Evolutionary conservation across 2,329 filamentous ascomycete genomes (phyloP), one percentile per base, ranked within the genome.

Genomic region (Phaeosphaeria sp.): DNA sequence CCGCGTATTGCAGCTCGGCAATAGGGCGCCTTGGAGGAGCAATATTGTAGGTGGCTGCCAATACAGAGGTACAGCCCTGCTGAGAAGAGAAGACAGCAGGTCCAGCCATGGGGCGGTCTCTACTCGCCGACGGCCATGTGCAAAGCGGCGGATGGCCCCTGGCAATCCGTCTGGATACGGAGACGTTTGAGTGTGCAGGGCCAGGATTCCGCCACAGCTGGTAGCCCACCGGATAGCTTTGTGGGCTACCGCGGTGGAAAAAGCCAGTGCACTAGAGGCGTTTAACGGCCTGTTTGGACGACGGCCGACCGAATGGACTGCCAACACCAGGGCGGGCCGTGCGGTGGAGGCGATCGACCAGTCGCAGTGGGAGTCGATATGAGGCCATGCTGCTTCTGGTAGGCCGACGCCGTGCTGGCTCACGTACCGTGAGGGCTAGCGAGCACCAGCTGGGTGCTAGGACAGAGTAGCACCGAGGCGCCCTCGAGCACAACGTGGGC

Each of bases 131-230:
- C 51, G 57, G 66, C 61, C 63, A 48, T 51, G 40, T 52, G 44
- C 47, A 50, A 52, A 49, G 46, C 46, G 43, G 46, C 50, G 56
- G 13, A 49, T 9, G 30, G 53, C 57, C 64, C 65, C 63, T 58
- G 69, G 55, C 58, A 33, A 27, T 53, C 58, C 54, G 57, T 59
- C 57, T 67, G 67, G 62, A 56, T 56, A 62, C 59, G 55, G 65
- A 71, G 67, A 70, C 71, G 67, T 74, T 74, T 72, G 65, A 65
- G 65, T 68, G 61, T 65, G 61, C 64, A 62, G 60, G 56, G 55
- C 63, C 68, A 20, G 63, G 66, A 7, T 36, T 36, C 68, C 67
- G 69, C 69, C 67, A 65, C 65, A 66, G 63, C 59, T 68, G 59
- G 67, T 60, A 60, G 62, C 57, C 49, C 64, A 59, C 59, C 59